Evolutionary conservation across 1,139 yeast species (phyloP), one percentile per base, ranked within the genome.

Genomic region (Yamadazyma siamensis): DNA sequence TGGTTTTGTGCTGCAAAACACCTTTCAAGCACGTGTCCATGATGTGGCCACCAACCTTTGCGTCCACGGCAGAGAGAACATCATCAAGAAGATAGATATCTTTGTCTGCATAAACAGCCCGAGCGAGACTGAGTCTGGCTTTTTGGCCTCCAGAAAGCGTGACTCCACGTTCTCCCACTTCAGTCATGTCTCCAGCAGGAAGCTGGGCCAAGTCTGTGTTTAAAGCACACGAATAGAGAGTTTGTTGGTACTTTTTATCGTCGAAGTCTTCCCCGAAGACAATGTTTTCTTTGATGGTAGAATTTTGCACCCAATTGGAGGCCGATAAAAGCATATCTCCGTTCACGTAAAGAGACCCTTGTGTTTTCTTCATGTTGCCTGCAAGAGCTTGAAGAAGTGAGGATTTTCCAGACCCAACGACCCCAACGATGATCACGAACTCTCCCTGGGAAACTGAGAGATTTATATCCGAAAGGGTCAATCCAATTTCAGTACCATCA

Each of bases 351-450:
- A 29, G 15, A 0, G 47, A 21, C 23, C 82, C 81, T 1, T 40
- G 18, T 1, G 52, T 54, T 29, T 64, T 56, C 26, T 58, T 64
- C 81, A 76, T 76, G 28, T 65, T 57, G 0, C 88, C 87, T 4
- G 76, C 60, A 18, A 80, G 50, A 0, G 84, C 83, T 14, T 23
- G 30, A 12, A 38, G 59, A 27, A 82, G 56, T 3, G 86, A 76
- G 0, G 84, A 64, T 45, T 82, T 82, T 27, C 94, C 94, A 0
- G 84, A 65, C 3, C 91, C 91, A 46, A 81, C 77, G 6, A 75
- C 52, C 21, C 94, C 94, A 2, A 85, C 78, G n/a, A 83, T 64
- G 37, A 80, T 79, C 5, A 81, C 61, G 38, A 83, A 76, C 47
- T 80, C 86, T 12, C 82, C 82, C 35, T 65, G 64, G 26, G 56